Base-by-base conservation (phyloP, 352 stramenopile species). In the Globisporangium polare region DNA sequence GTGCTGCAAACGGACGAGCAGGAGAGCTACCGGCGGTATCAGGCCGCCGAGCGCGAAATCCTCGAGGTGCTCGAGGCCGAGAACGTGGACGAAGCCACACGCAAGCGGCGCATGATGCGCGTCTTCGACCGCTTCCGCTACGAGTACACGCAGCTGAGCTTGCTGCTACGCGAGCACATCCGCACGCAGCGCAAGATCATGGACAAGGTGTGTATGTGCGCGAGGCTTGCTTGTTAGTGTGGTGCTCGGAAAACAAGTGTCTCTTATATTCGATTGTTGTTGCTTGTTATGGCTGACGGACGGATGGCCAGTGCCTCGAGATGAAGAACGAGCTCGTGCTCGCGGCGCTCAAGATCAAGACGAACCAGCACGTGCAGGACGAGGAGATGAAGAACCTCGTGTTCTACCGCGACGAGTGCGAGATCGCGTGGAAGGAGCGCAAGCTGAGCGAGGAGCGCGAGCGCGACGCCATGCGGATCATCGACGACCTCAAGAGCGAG, bases 321-420 rank as follows among this genome's bases (percentile, higher is more conserved):
- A 85, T 90, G 60, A 90, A 90, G 62, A 83, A 84, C 47, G 74
- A 86, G 62, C 78, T 90, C 0, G 73, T 90, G 56, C 64, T 77
- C 53, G 76, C 70, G 31, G 77, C 75, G 18, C 63, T 88, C 58
- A 73, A 76, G 55, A 74, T 90, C 53, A 78, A 80, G 51, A 80
- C 77, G 22, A 70, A 71, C 10, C 72, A 90, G 62, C 73, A 86
- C 64, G 55, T 86, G n/a, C 77, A 90, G 13, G 73, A 82, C 13
- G 75, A 90, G 49, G 78, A 90, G 58, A 77, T 86, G 71, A 86
- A 86, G 51, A 88, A 80, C 59, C 66, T 90, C 17, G 46, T 76
- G 4, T 90, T 84, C 69, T 90, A 90, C 43, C 73, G 81, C 8
- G 78, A 90, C n/a, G 81, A 90, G 57, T 90, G 81, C 52, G 77